Percentiles rank a stretch among this genome's conserved stretches.
Conservation (phyloP, 306 rosid species). For the Cicer judaicum region DNA sequence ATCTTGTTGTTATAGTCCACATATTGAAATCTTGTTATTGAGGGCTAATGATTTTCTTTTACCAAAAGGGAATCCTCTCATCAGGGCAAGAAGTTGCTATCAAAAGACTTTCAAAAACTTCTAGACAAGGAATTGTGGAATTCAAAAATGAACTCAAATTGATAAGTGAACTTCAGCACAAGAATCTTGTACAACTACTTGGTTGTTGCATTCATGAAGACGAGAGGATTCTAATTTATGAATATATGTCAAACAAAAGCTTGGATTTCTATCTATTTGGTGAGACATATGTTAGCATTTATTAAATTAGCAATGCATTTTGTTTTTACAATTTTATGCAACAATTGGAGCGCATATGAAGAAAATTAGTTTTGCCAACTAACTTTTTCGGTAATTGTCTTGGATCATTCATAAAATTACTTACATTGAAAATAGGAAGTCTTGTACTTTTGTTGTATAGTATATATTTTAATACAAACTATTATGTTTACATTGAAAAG, state of each 20-base stretch:
- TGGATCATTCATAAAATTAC: background rate
- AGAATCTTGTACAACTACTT: constrained; percentile 44
- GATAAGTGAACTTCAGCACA: constrained; percentile 47
- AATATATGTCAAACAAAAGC: constrained; percentile 47
- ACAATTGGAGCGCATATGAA: background rate
- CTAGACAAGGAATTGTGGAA: constrained; percentile 40
- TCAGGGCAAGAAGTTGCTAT: constrained; percentile 38
- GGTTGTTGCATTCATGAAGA: constrained; percentile 46
- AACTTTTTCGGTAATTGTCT: too few species aligned
- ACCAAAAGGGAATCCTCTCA: constrained; percentile 38
- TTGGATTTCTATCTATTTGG: constrained; percentile 46
- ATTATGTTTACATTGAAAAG: background rate
- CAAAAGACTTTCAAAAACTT: constrained; percentile 46
- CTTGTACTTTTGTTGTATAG: background rate
- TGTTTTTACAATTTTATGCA: background rate
- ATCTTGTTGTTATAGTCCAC: too few species aligned
- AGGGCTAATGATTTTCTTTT: background rate
- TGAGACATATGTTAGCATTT: background rate
- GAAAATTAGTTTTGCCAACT: too few species aligned
- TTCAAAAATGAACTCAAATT: constrained; percentile 46
- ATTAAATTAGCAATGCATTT: background rate
- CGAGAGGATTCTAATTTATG: constrained; percentile 43
- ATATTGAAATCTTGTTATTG: too few species aligned
- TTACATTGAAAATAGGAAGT: too few species aligned
- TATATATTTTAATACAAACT: background rate